phyloP scores from a whole-genome alignment of 106 monocot genomes.

The Dendrobium chrysotoxum region DNA sequence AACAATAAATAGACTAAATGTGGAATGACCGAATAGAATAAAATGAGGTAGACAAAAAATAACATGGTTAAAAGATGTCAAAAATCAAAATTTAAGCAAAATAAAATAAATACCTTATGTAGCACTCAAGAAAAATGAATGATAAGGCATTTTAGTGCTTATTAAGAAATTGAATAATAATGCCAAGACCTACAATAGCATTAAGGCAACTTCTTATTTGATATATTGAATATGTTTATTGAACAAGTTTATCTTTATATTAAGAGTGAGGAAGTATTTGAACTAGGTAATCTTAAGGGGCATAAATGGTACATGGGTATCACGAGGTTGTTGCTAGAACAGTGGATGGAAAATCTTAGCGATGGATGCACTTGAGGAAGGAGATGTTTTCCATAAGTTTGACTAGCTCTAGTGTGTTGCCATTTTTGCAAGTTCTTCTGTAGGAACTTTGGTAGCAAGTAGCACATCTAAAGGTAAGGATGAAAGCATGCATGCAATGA shows the following conservation, averaged over 20 bases:
- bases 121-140: background rate
- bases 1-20: background rate
- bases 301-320: background rate
- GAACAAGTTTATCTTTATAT: background rate
- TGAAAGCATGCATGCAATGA: background rate
- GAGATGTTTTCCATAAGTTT: background rate
- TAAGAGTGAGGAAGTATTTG: background rate
- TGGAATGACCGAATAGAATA: background rate
- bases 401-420: background rate
- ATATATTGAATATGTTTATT: background rate
- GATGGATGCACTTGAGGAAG: background rate
- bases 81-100: background rate
- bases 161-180: background rate
- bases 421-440: background rate
- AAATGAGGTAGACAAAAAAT: background rate
- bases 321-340: background rate
- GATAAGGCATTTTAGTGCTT: background rate
- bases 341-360: background rate
- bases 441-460: background rate
- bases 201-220: background rate
- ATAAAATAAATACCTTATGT: background rate
- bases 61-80: background rate
- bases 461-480: background rate
- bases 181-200: no score
- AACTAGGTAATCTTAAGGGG: background rate